Evolutionary conservation across 2,329 filamentous ascomycete genomes (phyloP).

Genomic region (Gaeumannomyces tritici): DNA sequence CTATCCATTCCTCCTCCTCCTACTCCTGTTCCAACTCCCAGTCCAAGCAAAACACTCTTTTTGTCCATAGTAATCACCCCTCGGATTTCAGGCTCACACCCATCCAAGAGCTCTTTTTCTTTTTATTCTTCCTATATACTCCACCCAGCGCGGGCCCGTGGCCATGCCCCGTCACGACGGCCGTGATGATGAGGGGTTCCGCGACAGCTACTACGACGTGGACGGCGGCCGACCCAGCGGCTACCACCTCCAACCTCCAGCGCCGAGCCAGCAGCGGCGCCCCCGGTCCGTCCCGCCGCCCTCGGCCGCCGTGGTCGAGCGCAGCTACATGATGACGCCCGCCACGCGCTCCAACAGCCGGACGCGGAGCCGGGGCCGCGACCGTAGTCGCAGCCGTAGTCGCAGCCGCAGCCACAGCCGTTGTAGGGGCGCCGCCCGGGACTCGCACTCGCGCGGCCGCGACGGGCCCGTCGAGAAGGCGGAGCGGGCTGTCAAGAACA

Average conservation of each 20-base stretch:
- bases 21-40: too few species aligned
- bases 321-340: not conserved
- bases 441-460: conserved; percentile 2
- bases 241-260: conserved; percentile 13
- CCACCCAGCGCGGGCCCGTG: not conserved
- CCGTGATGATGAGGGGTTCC: not conserved
- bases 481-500: conserved; percentile 29
- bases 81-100: not conserved
- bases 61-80: not conserved
- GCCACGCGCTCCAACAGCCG: not conserved
- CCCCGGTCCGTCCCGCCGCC: conserved; percentile 17
- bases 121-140: too few species aligned
- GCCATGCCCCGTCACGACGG: conserved; percentile 15
- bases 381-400: not conserved
- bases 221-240: not conserved
- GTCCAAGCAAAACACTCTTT: not conserved
- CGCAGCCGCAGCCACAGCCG: not conserved
- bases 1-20: not conserved
- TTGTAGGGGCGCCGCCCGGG: conserved; percentile 1
- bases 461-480: conserved; percentile 28
- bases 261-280: conserved; percentile 14
- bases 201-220: not conserved
- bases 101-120: too few species aligned
- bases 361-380: conserved; percentile 1
- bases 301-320: not conserved